A percentile compares a stretch with the other conserved stretches of the same genome.
Conservation (phyloP, 768 basidiomycete species). For the Suillus alpinus region DNA sequence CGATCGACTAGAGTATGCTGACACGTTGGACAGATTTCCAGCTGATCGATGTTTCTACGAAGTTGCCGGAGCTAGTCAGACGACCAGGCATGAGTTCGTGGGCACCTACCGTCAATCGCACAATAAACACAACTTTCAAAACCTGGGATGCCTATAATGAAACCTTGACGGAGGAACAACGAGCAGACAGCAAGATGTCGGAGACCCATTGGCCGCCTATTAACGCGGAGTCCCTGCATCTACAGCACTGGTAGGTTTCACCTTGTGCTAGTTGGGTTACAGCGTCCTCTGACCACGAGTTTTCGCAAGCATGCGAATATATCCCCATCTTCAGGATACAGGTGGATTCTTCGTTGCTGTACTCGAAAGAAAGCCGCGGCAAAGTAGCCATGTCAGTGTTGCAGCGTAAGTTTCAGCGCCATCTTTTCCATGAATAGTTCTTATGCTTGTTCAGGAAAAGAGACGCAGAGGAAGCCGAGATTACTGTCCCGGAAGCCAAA, state of each 20-base stretch:
- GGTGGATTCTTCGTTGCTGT: constrained; percentile 99
- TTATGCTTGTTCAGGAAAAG: constrained; percentile 41
- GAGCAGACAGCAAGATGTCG: constrained; percentile 58
- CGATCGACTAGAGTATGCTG: background rate
- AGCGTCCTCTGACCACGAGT: background rate
- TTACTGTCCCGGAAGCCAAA: constrained; percentile 44
- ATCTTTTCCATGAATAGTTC: background rate
- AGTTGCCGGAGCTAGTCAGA: constrained; percentile 68
- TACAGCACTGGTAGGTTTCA: constrained; percentile 67
- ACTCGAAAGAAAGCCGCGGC: constrained; percentile 48
- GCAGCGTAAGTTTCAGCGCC: constrained; percentile 12
- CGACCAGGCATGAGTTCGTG: constrained; percentile 75
- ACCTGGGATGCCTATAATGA: constrained; percentile 61
- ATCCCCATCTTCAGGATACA: constrained; percentile 94
- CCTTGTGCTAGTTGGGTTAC: background rate
- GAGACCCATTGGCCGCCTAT: constrained; percentile 80
- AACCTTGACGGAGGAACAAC: constrained; percentile 46
- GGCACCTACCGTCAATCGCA: constrained; percentile 67
- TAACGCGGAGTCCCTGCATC: constrained; percentile 54
- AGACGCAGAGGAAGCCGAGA: constrained; percentile 38
- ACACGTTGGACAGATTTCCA: constrained; percentile 53
- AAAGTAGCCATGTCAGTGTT: constrained; percentile 3
- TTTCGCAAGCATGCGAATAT: constrained; percentile 70
- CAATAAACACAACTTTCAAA: constrained; percentile 47
- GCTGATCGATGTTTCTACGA: constrained; percentile 74